These are phyloP conservation scores for Monilinia fructicola DNA, from an alignment of 2,329 filamentous ascomycete genomes.

Conservation along the genomic window DNA sequence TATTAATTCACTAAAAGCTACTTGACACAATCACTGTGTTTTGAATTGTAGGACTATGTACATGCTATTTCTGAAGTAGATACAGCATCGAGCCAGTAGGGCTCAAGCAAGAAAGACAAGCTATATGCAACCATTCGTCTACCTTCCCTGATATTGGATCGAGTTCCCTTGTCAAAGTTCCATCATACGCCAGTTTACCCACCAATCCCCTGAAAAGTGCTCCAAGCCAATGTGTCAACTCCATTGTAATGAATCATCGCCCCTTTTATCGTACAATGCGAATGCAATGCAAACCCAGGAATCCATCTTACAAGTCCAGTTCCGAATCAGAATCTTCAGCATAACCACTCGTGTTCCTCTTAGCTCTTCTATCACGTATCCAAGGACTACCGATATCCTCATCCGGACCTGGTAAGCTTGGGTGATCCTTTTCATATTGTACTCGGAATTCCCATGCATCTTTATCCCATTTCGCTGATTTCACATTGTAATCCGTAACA, in stretches of 20 bases:
- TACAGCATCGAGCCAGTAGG: conserved; percentile 13
- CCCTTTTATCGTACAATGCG: conserved; percentile 24
- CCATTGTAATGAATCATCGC: conserved; percentile 19
- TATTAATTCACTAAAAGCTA: background rate
- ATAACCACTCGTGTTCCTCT: conserved; percentile 39
- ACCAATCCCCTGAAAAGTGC: conserved; percentile 17
- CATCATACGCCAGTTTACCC: conserved; percentile 22
- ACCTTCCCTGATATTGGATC: conserved; percentile 1
- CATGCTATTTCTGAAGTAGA: conserved; percentile 11
- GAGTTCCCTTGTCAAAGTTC: background rate
- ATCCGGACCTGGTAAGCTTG: conserved; percentile 44
- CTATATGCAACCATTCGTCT: conserved; percentile 20
- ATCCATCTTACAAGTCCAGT: conserved; percentile 29
- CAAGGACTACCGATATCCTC: conserved; percentile 37
- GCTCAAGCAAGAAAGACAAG: conserved; percentile 12
- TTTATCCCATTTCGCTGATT: conserved; percentile 70
- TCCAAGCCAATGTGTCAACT: conserved; percentile 22
- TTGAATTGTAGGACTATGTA: conserved; percentile 12
- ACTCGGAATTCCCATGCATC: conserved; percentile 57
- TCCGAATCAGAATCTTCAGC: conserved; percentile 39
- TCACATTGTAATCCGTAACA: conserved; percentile 58
- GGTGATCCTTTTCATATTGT: conserved; percentile 55
- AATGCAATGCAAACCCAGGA: conserved; percentile 23
- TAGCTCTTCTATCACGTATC: conserved; percentile 40
- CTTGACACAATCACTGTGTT: background rate